Conservation (phyloP, 1,284 basidiomycete genomes). For the Calocybe gambosa region DNA sequence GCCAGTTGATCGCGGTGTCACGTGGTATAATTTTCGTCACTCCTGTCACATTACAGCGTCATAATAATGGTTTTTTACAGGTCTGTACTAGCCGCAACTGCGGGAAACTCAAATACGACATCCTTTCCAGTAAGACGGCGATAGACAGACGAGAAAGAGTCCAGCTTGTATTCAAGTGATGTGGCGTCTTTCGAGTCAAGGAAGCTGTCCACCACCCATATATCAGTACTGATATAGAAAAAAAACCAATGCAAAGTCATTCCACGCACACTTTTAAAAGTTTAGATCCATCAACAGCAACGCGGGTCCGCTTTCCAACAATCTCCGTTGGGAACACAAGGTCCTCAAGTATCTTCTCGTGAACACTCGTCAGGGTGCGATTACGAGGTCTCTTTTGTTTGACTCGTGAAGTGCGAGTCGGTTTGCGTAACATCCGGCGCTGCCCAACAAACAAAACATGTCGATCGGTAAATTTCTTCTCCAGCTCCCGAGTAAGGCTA, state of each 20-base stretch:
- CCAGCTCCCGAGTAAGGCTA: slow-evolving; percentile 96
- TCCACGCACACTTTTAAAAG: slow-evolving; percentile 86
- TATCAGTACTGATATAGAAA: no score
- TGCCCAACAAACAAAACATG: slow-evolving; percentile 99
- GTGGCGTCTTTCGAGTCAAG: slow-evolving; percentile 98
- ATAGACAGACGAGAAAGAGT: slow-evolving; percentile 94
- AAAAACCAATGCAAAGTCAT: neutral
- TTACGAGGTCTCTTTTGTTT: slow-evolving; percentile 96
- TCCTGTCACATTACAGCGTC: no score
- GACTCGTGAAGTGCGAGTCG: slow-evolving; percentile 87
- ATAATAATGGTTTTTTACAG: neutral
- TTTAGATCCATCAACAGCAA: slow-evolving; percentile 87
- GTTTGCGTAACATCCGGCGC: slow-evolving; percentile 97
- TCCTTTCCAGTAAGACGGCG: slow-evolving; percentile 93
- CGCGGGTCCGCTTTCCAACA: slow-evolving; percentile 94
- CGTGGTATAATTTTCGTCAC: slow-evolving; percentile 13
- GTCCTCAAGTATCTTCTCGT: slow-evolving; percentile 98
- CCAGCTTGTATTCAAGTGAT: slow-evolving; percentile 99
- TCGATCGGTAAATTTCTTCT: slow-evolving; percentile 99
- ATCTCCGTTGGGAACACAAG: slow-evolving; percentile 99
- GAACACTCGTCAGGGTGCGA: slow-evolving; percentile 95
- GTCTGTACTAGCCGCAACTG: slow-evolving; percentile 48
- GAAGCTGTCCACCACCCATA: slow-evolving; percentile 55
- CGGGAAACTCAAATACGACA: slow-evolving; percentile 85
- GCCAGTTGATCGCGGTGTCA: slow-evolving; percentile 24